These are phyloP conservation scores for Botryosphaeria agaves DNA, from an alignment of 2,329 filamentous ascomycete species.

Conservation along the genomic window DNA sequence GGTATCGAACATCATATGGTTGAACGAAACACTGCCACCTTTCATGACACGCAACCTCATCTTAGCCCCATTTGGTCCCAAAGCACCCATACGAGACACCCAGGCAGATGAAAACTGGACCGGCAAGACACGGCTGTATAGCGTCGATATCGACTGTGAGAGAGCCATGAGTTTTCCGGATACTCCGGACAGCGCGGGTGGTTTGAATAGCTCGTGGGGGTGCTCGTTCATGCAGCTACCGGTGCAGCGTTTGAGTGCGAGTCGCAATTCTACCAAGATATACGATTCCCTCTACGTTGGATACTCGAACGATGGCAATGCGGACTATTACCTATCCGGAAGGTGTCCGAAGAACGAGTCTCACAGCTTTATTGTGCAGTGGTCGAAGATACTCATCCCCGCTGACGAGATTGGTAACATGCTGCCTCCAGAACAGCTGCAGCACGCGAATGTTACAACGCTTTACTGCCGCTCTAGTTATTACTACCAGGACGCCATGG, in stretches of 20 bases:
- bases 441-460: no score
- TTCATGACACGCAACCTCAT: slow-evolving; percentile 29
- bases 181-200: slow-evolving; percentile 1
- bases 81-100: slow-evolving; percentile 4
- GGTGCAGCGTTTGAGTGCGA: no score
- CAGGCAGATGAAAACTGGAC: slow-evolving; percentile 8
- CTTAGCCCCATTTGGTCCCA: slow-evolving; percentile 23
- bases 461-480: no score
- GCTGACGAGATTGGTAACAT: slow-evolving; percentile 18
- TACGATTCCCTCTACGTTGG: slow-evolving; percentile 25
- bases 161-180: slow-evolving; percentile 1
- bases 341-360: slow-evolving; percentile 15
- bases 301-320: slow-evolving; percentile 18
- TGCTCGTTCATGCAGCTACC: no score
- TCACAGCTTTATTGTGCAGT: slow-evolving; percentile 23
- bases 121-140: slow-evolving; percentile 13
- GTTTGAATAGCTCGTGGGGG: no score
- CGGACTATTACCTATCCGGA: slow-evolving; percentile 13
- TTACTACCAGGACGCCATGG: slow-evolving; percentile 15
- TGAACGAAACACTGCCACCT: slow-evolving; percentile 24
- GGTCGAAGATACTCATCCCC: slow-evolving; percentile 10
- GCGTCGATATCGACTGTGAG: slow-evolving; percentile 18
- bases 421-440: no score
- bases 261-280: slow-evolving; percentile 4
- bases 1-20: slow-evolving; percentile 28